Evolutionary conservation across 2,329 filamentous ascomycete genomes (phyloP).

Genomic region (Eutypella sp.): DNA sequence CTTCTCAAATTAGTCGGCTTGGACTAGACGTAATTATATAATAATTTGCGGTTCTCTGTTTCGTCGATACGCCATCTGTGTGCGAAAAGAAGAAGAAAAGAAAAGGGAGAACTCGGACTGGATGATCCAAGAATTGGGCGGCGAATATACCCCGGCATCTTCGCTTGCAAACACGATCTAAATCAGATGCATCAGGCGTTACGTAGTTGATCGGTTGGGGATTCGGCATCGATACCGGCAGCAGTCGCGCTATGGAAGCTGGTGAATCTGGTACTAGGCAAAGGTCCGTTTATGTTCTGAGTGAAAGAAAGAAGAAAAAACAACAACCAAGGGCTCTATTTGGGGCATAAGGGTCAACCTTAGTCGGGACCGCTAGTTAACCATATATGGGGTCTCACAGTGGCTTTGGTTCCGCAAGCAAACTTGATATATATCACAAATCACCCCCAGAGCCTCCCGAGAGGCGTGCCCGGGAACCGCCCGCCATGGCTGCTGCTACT

Average conservation of each 20-base stretch:
- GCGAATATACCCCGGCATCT: too few relatives aligned
- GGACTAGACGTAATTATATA: not conserved
- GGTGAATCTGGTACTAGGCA: conserved; percentile 32
- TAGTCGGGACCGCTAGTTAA: conserved; percentile 18
- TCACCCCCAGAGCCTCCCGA: conserved; percentile 18
- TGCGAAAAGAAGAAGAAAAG: too few relatives aligned
- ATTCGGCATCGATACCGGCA: conserved; percentile 26
- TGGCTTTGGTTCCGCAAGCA: conserved; percentile 25
- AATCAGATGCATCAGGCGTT: conserved; percentile 28
- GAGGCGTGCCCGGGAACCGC: conserved; percentile 19
- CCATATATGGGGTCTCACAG: conserved; percentile 19
- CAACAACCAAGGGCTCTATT: conserved; percentile 14
- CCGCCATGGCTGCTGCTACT: conserved; percentile 28
- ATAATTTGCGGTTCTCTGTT: not conserved
- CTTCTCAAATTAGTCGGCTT: not conserved
- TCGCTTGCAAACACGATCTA: too few relatives aligned
- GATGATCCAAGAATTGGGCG: too few relatives aligned
- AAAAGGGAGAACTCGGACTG: too few relatives aligned
- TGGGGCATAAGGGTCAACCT: not conserved
- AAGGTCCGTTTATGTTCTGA: too few relatives aligned
- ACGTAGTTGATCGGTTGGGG: conserved; percentile 25
- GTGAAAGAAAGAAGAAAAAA: too few relatives aligned
- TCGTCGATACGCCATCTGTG: not conserved
- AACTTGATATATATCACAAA: conserved; percentile 23
- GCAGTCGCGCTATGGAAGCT: conserved; percentile 31